Percentiles rank a stretch among this genome's conserved stretches.
phyloP scores from a whole-genome alignment of 768 basidiomycete species.

The Clathrus columnatus region DNA sequence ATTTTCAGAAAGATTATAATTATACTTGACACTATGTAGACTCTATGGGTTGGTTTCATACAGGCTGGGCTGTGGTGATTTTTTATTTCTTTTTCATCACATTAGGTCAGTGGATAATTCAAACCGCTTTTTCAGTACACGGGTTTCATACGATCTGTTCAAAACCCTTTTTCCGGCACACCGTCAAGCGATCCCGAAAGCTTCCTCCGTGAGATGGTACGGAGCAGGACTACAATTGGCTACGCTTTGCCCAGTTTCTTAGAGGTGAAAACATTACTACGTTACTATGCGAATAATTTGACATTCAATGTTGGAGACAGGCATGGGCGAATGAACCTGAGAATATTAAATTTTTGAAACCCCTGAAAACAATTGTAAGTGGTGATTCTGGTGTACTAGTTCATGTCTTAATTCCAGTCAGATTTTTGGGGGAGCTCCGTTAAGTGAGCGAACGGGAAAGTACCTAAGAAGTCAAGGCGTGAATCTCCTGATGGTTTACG shows the following conservation, averaged over 20 bases:
- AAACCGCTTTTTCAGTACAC: background rate
- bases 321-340: constrained; percentile 10
- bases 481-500: constrained; percentile 1
- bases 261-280: constrained; percentile 5
- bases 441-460: constrained; percentile 8
- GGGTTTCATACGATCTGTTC: constrained; percentile 6
- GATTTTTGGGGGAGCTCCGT: constrained; percentile 14
- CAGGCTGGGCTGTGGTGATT: constrained; percentile 1
- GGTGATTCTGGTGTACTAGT: background rate
- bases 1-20: background rate
- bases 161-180: constrained; percentile 9
- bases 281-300: background rate
- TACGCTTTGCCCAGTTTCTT: constrained; percentile 14
- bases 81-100: background rate
- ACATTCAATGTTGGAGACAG: background rate
- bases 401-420: background rate
- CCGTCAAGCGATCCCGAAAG: constrained; percentile 10
- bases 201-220: constrained; percentile 7
- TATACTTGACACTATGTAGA: background rate
- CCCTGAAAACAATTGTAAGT: constrained; percentile 11
- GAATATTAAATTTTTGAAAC: constrained; percentile 6
- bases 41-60: background rate
- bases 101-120: background rate
- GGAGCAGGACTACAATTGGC: background rate
- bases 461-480: constrained; percentile 12